A percentile compares a stretch with the other conserved stretches of the same genome.
Conservation (phyloP, 345 rosid species). For the Lagerstroemia speciosa region DNA sequence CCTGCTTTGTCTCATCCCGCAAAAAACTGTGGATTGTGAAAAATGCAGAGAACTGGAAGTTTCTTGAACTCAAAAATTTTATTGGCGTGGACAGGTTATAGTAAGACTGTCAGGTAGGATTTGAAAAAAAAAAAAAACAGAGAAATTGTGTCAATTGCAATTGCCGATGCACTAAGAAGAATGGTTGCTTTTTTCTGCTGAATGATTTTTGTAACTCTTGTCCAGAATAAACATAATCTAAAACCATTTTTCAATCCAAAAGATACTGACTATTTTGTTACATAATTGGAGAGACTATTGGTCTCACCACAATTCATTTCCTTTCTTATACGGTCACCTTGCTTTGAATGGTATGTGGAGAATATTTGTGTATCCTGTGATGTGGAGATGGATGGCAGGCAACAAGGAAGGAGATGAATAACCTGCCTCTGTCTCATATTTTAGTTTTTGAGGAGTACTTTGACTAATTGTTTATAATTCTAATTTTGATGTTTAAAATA, state of each 20-base stretch:
- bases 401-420: background rate
- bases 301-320: background rate
- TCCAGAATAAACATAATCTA: background rate
- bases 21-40: background rate
- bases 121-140: background rate
- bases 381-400: background rate
- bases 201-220: background rate
- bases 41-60: background rate
- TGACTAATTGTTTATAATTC: constrained; percentile 10
- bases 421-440: background rate
- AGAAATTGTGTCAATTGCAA: background rate
- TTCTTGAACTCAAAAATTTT: background rate
- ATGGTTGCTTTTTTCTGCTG: background rate
- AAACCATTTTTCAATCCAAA: background rate
- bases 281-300: background rate
- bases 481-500: constrained; percentile 20
- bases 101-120: background rate
- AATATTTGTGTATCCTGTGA: background rate
- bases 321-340: background rate
- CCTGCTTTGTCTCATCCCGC: background rate
- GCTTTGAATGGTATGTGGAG: background rate
- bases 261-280: background rate
- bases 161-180: background rate
- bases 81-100: background rate
- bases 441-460: background rate